A percentile compares a stretch with the other conserved stretches of the same genome.
Conservation (phyloP, 2,329 filamentous ascomycete species). For the Pyrenochaeta sp. region DNA sequence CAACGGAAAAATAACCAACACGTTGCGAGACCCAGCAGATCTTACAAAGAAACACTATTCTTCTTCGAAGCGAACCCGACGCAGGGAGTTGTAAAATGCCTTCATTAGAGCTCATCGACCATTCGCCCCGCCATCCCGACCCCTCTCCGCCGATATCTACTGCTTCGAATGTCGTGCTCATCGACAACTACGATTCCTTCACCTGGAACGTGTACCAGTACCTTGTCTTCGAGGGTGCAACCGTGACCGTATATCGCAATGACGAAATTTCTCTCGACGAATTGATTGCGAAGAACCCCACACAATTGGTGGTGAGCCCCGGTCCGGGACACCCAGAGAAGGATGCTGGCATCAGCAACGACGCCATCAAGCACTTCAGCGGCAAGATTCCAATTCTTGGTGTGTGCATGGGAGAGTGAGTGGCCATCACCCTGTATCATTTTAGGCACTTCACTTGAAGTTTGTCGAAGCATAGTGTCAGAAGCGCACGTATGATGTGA, state of each 20-base stretch:
- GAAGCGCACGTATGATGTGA: not conserved
- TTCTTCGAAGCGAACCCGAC: too few species aligned
- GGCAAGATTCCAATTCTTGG: constrained; percentile 95
- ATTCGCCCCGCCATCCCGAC: constrained; percentile 86
- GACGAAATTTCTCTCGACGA: constrained; percentile 89
- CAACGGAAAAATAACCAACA: not conserved
- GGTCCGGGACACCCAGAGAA: constrained; percentile 91
- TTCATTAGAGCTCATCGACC: constrained; percentile 68
- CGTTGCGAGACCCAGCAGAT: not conserved
- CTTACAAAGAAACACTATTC: too few species aligned
- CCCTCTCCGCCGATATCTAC: constrained; percentile 76
- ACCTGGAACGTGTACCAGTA: constrained; percentile 99
- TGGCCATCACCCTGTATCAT: constrained; percentile 25
- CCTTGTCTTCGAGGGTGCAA: constrained; percentile 92
- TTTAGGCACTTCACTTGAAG: not conserved
- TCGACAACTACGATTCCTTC: constrained; percentile 99
- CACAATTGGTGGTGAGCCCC: constrained; percentile 92
- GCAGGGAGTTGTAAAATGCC: constrained; percentile 46
- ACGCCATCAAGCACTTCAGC: constrained; percentile 87
- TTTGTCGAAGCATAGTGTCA: not conserved
- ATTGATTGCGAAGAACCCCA: constrained; percentile 82
- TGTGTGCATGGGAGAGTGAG: constrained; percentile 97
- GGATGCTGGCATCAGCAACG: constrained; percentile 92
- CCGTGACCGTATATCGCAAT: constrained; percentile 88
- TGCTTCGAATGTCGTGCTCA: constrained; percentile 90